Percentiles rank a stretch among this genome's conserved stretches.
These are phyloP conservation scores for Acanthochlamys bracteata DNA, from an alignment of 106 monocot genomes.

Conservation along the genomic window DNA sequence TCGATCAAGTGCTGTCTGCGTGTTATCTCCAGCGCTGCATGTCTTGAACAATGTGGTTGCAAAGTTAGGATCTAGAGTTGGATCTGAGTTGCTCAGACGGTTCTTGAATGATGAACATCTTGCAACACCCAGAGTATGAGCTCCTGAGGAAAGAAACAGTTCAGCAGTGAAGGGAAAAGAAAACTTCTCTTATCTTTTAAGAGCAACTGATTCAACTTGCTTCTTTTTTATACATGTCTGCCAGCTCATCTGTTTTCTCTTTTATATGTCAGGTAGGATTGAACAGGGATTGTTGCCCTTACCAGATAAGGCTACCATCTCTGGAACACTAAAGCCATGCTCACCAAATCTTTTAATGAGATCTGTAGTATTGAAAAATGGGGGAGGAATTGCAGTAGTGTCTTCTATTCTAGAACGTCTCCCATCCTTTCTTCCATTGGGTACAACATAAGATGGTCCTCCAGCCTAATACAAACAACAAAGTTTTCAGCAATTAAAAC, in stretches of 20 bases:
- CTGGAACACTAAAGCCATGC: slow-evolving; percentile 52
- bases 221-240: too few relatives aligned
- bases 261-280: too few relatives aligned
- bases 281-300: not conserved
- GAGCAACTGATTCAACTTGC: too few relatives aligned
- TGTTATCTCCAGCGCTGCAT: slow-evolving; percentile 45
- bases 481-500: not conserved
- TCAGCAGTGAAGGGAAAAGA: too few relatives aligned
- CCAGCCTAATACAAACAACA: slow-evolving; percentile 38
- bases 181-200: too few relatives aligned
- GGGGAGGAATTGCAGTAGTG: slow-evolving; percentile 63
- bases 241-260: too few relatives aligned
- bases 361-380: slow-evolving; percentile 35
- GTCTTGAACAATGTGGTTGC: slow-evolving; percentile 14
- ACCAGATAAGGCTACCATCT: slow-evolving; percentile 64
- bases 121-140: slow-evolving; percentile 62
- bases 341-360: slow-evolving; percentile 50
- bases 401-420: slow-evolving; percentile 65
- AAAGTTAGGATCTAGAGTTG: slow-evolving; percentile 33
- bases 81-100: slow-evolving; percentile 44
- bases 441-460: slow-evolving; percentile 55
- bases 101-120: slow-evolving; percentile 60
- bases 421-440: slow-evolving; percentile 68
- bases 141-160: slow-evolving; percentile 21
- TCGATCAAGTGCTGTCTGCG: slow-evolving; percentile 35